Evolutionary conservation across 1,284 basidiomycete genomes (phyloP).

Genomic region (Ceraceosorus guamensis): DNA sequence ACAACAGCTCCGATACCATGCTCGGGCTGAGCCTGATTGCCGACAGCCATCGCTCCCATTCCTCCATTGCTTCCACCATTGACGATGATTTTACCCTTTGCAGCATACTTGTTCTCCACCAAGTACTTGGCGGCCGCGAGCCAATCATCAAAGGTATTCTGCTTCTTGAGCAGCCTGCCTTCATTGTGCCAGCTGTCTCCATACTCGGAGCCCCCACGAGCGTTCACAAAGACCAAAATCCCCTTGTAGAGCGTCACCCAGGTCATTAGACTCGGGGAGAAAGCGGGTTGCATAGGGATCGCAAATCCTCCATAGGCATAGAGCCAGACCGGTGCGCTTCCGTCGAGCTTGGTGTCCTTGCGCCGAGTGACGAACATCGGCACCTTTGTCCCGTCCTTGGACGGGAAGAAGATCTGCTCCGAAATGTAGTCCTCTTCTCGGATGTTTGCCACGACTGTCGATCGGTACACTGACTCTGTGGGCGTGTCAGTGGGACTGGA

Average conservation of each 20-base stretch:
- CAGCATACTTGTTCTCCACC: conserved; percentile 64
- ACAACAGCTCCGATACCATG: conserved; percentile 60
- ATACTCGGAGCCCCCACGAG: conserved; percentile 66
- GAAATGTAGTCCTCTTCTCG: conserved; percentile 65
- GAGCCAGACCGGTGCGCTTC: conserved; percentile 69
- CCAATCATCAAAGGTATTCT: conserved; percentile 67
- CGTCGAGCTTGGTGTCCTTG: conserved; percentile 64
- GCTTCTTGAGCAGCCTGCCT: conserved; percentile 43
- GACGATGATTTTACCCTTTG: conserved; percentile 66
- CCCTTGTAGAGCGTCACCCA: conserved; percentile 68
- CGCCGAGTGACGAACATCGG: conserved; percentile 81
- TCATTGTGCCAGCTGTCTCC: conserved; percentile 40
- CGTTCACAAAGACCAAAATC: conserved; percentile 59
- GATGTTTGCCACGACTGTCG: conserved; percentile 62
- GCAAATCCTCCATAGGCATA: conserved; percentile 59
- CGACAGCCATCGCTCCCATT: conserved; percentile 68
- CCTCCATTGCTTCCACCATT: conserved; percentile 56
- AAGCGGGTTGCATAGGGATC: conserved; percentile 65
- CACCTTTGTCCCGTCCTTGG: conserved; percentile 69
- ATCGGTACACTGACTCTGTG: conserved; percentile 59
- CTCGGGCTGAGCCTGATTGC: conserved; percentile 69
- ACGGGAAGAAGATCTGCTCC: conserved; percentile 58
- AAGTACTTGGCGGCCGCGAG: conserved; percentile 60
- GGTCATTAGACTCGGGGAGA: conserved; percentile 66
- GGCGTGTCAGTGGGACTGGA: conserved; percentile 1